A percentile compares a stretch with the other conserved stretches of the same genome.
Conservation (phyloP, 179 eudicot species). For the Drosera spatulata region DNA sequence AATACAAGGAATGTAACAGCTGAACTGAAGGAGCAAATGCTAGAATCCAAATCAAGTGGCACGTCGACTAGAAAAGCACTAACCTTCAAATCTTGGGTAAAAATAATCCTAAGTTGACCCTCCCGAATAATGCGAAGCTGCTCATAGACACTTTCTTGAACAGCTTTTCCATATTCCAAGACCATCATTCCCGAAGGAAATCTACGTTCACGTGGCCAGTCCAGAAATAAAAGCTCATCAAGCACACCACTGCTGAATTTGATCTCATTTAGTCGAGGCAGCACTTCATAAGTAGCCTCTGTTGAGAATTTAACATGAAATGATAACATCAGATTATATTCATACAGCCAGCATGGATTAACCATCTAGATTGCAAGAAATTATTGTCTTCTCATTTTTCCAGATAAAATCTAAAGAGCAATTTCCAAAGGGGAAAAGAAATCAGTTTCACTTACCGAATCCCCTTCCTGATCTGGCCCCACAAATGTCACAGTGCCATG, state of each 20-base stretch:
- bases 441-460: slow-evolving; percentile 49
- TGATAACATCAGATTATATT: slow-evolving; percentile 1
- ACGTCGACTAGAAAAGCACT: neutral
- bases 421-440: neutral
- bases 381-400: no score
- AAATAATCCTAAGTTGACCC: slow-evolving; percentile 79
- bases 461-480: slow-evolving; percentile 95
- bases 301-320: slow-evolving; percentile 13
- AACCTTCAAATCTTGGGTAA: slow-evolving; percentile 85
- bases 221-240: slow-evolving; percentile 83
- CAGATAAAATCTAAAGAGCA: no score
- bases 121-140: slow-evolving; percentile 92
- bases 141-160: slow-evolving; percentile 94
- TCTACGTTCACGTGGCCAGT: slow-evolving; percentile 79
- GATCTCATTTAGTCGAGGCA: slow-evolving; percentile 88
- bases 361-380: neutral
- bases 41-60: no score
- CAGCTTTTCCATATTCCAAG: slow-evolving; percentile 82
- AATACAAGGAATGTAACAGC: no score
- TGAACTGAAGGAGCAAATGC: neutral
- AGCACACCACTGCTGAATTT: slow-evolving; percentile 87
- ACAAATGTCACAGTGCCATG: slow-evolving; percentile 97
- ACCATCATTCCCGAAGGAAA: slow-evolving; percentile 66
- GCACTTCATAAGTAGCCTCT: slow-evolving; percentile 97
- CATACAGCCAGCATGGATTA: neutral